A percentile compares a stretch with the other conserved stretches of the same genome.
Evolutionary conservation across 305 asterid genomes (phyloP).

Genomic region (Plantago lanceolata): DNA sequence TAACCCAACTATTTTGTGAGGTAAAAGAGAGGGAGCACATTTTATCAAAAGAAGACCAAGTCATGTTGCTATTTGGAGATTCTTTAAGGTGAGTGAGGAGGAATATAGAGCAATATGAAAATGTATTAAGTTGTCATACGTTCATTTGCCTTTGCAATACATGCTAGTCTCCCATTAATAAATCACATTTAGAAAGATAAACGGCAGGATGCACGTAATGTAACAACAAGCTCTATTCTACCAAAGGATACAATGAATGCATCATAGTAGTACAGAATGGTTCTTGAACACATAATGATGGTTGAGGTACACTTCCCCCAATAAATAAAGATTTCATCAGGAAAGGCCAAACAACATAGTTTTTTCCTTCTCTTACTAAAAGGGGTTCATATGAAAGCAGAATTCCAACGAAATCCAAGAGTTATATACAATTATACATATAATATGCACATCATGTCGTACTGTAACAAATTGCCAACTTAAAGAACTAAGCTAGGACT

Average conservation of each 20-base stretch:
- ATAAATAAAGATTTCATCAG: constrained; percentile 19
- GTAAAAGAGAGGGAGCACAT: too few relatives aligned
- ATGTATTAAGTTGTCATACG: too few relatives aligned
- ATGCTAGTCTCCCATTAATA: too few relatives aligned
- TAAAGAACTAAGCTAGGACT: constrained; percentile 6
- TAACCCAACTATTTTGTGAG: too few relatives aligned
- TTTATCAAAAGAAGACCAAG: too few relatives aligned
- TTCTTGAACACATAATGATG: constrained; percentile 5
- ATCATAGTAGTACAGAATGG: background rate
- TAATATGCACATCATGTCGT: background rate
- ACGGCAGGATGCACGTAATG: background rate
- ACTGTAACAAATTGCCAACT: background rate
- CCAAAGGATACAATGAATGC: background rate
- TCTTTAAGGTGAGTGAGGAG: too few relatives aligned
- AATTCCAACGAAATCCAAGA: constrained; percentile 1
- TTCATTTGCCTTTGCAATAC: too few relatives aligned
- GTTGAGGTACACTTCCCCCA: constrained; percentile 1
- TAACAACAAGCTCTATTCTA: constrained; percentile 2
- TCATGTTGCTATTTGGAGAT: too few relatives aligned
- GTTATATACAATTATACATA: background rate
- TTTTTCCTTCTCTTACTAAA: background rate
- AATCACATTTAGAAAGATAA: too few relatives aligned
- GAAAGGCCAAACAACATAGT: constrained; percentile 9
- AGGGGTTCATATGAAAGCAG: background rate
- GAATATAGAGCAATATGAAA: too few relatives aligned